Conservation (phyloP, 2,329 filamentous ascomycete genomes). For the Aspergillus costaricaensis region DNA sequence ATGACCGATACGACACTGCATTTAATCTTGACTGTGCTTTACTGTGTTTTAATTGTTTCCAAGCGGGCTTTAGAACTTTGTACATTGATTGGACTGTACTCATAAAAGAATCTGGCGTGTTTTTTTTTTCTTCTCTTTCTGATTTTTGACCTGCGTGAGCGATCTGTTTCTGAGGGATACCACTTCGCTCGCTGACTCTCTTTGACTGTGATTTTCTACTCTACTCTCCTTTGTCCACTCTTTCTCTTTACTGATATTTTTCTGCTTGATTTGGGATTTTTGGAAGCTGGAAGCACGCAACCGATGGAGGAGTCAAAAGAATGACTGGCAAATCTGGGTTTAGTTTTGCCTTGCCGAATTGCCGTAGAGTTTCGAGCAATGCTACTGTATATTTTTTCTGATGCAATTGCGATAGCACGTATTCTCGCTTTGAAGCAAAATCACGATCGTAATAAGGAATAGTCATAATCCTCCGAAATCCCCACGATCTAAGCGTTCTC, state of each 20-base stretch:
- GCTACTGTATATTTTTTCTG: neutral
- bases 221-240: slow-evolving; percentile 19
- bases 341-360: neutral
- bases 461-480: slow-evolving; percentile 1
- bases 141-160: slow-evolving; percentile 6
- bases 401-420: neutral
- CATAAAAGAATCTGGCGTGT: slow-evolving; percentile 29
- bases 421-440: too few relatives aligned
- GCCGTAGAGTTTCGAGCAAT: slow-evolving; percentile 1
- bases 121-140: slow-evolving; percentile 11
- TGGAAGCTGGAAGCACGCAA: slow-evolving; percentile 2
- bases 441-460: neutral
- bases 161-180: slow-evolving; percentile 31
- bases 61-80: slow-evolving; percentile 30
- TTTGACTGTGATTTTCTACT: slow-evolving; percentile 19
- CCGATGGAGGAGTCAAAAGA: neutral
- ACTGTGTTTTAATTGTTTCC: slow-evolving; percentile 16
- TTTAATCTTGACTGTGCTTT: slow-evolving; percentile 19
- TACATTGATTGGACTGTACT: slow-evolving; percentile 27
- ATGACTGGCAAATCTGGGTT: neutral
- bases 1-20: slow-evolving; percentile 26
- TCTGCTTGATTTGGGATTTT: slow-evolving; percentile 8
- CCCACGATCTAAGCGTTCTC: slow-evolving; percentile 5
- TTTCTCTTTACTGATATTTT: slow-evolving; percentile 10
- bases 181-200: slow-evolving; percentile 28